Conservation (phyloP, 345 rosid species). For the Camelina laxa region DNA sequence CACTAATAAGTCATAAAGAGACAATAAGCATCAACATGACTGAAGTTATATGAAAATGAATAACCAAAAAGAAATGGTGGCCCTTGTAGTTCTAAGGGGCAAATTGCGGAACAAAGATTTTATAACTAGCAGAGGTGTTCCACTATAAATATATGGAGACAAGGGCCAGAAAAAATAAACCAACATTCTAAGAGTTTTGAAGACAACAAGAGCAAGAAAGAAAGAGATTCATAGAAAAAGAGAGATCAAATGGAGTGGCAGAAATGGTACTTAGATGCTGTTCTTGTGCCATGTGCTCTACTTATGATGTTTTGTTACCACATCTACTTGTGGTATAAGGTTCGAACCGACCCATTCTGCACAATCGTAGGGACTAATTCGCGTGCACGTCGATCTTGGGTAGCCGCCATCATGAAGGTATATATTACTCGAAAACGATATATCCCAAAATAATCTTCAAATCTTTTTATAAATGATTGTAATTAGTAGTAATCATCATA, state of each 20-base stretch:
- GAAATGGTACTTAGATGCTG: conserved; percentile 68
- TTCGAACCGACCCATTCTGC: conserved; percentile 69
- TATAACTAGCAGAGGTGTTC: neutral
- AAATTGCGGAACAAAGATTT: conserved; percentile 18
- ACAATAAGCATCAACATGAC: neutral
- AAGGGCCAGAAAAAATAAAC: conserved; percentile 24
- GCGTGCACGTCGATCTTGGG: conserved; percentile 72
- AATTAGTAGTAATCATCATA: neutral
- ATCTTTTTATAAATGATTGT: neutral
- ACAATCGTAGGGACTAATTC: conserved; percentile 84
- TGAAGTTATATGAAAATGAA: conserved; percentile 20
- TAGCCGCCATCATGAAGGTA: conserved; percentile 84
- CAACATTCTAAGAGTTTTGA: conserved; percentile 32
- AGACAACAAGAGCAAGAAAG: conserved; percentile 16
- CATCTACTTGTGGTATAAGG: conserved; percentile 70
- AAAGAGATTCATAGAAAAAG: conserved; percentile 5
- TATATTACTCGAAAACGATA: neutral
- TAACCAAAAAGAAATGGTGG: conserved; percentile 7
- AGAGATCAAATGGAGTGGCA: conserved; percentile 44
- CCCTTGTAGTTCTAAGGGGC: conserved; percentile 35
- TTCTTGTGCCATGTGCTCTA: conserved; percentile 70
- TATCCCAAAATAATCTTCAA: neutral
- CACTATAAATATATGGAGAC: conserved; percentile 40
- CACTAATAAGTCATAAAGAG: conserved; percentile 35
- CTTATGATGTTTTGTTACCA: conserved; percentile 58